Base-by-base conservation (phyloP, 2,329 filamentous ascomycete species). In the Cordyceps militaris region DNA sequence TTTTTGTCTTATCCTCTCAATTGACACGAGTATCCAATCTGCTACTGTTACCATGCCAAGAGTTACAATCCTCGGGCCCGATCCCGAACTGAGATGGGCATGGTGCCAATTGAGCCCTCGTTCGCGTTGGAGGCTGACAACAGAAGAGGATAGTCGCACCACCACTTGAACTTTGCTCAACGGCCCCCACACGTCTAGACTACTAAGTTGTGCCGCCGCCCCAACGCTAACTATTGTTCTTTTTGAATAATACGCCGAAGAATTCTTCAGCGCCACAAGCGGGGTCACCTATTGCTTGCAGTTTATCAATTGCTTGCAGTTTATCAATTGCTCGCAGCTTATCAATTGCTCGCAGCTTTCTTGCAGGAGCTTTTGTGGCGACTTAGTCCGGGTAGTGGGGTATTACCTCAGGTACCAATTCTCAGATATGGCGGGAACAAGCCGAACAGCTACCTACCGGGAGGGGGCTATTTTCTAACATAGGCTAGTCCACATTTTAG, bases 361-460 rank as follows among this genome's bases (percentile, higher is more conserved):
- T 54, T 24, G 28, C 42, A 46, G 51, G 51, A 24, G 10, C 40
- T 46, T 54, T 54, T 54, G 51, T 54, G 40, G 42, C 30, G 16
- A 54, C 28, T 32, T 10, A 14, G 24, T 23, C 11, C 9, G 43
- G 9, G n/a, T 26, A 7, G 13, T 23, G 26, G 24, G 24, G 28
- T 16, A 19, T 6, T 26, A 26, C 43, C n/a, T 23, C 10, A 14
- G 11, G 21, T 28, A 4, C 43, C 43, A 28, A 1, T n/a, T 50
- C 11, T 32, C 11, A 11, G 30, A 11, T 6, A 32, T 32, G 30
- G 30, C 30, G 30, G 6, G 11, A 6, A 6, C 30, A 11, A 32
- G 30, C 30, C 6, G 30, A 32, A 11, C n/a, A n/a, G n/a, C n/a
- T n/a, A n/a, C n/a, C n/a, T n/a, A n/a, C n/a, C n/a, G n/a, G n/a